Conservation (phyloP, 371 early-diverging fungal species). For the Phascolomyces articulosus region DNA sequence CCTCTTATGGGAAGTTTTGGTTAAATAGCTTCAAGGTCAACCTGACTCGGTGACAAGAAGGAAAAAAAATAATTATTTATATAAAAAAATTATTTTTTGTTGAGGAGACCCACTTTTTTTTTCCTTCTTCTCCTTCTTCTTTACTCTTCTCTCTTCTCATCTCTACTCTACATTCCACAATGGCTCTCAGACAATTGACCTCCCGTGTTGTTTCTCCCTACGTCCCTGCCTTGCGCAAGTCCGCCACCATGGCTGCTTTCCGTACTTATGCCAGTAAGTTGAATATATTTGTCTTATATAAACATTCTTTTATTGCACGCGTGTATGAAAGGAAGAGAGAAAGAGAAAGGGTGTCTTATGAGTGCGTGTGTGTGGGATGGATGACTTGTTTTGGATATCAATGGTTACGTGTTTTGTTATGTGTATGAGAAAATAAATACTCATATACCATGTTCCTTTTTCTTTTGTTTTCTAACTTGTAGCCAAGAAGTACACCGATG, state of each 20-base stretch:
- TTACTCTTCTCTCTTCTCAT: slow-evolving; percentile 2
- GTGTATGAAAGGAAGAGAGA: neutral
- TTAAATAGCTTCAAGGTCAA: slow-evolving; percentile 16
- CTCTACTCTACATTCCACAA: slow-evolving; percentile 11
- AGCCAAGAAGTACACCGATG: slow-evolving; percentile 79
- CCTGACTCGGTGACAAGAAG: slow-evolving; percentile 46
- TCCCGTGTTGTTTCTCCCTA: slow-evolving; percentile 49
- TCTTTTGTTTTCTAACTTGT: neutral
- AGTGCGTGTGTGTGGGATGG: neutral
- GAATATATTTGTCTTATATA: neutral
- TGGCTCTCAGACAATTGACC: slow-evolving; percentile 51
- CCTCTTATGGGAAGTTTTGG: slow-evolving; percentile 24
- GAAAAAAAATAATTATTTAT: slow-evolving; percentile 36
- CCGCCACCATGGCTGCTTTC: slow-evolving; percentile 35
- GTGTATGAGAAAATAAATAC: neutral
- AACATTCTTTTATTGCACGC: neutral
- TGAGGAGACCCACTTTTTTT: slow-evolving; percentile 2
- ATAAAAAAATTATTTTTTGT: slow-evolving; percentile 14
- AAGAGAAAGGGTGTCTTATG: neutral
- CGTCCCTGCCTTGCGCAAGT: slow-evolving; percentile 40
- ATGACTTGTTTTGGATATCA: too few species aligned
- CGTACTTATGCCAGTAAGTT: slow-evolving; percentile 56
- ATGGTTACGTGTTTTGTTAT: too few species aligned
- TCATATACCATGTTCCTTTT: neutral
- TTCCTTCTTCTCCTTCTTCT: slow-evolving; percentile 19